Evolutionary conservation across 163 green algal genomes (phyloP), one percentile per base, ranked within the genome.

Genomic region (Scenedesmus sp.): DNA sequence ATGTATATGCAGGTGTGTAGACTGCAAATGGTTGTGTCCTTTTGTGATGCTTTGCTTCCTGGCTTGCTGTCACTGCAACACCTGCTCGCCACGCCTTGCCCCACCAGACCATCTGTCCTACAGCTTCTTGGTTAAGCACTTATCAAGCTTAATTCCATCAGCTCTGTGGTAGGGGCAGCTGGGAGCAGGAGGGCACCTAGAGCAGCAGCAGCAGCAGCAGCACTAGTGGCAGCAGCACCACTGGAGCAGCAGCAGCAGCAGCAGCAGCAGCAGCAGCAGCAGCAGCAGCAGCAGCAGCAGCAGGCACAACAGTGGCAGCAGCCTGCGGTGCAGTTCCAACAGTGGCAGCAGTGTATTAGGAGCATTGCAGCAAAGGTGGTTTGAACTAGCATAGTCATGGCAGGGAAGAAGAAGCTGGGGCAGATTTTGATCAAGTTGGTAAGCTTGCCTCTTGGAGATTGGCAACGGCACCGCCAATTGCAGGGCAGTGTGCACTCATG

Each of bases 381-480:
- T 20, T 40, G 40, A 30, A 22, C 7, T 76, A 76, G 65, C 30
- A 76, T 7, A 70, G 9, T 10, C 46, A 92, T 92, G 89, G 89
- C 89, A 22, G 76, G 76, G 24, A 92, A 92, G 85, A 94, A 93
- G 80, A 94, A 94, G 65, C 37, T 91, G 13, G 92, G 87, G 22
- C 86, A 92, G 70, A 91, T 96, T 79, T 90, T 97, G 26, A 94
- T 97, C 78, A 95, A 96, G 92, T 79, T 97, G 72, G 88, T 97
- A 22, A 94, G 90, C 80, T 91, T 92, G 22, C 94, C n/a, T n/a
- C n/a, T n/a, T n/a, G n/a, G n/a, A n/a, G n/a, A 13, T 33, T 22
- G 30, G 37, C 3, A n/a, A n/a, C 16, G 3, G 20, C 40, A 49
- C 56, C 22, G 51, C 51, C 12, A 61, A 1, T 18, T 1, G 9